Evolutionary conservation across 2,329 filamentous ascomycete genomes (phyloP), one percentile per base, ranked within the genome.

Genomic region (Ophiosphaerella herpotricha): DNA sequence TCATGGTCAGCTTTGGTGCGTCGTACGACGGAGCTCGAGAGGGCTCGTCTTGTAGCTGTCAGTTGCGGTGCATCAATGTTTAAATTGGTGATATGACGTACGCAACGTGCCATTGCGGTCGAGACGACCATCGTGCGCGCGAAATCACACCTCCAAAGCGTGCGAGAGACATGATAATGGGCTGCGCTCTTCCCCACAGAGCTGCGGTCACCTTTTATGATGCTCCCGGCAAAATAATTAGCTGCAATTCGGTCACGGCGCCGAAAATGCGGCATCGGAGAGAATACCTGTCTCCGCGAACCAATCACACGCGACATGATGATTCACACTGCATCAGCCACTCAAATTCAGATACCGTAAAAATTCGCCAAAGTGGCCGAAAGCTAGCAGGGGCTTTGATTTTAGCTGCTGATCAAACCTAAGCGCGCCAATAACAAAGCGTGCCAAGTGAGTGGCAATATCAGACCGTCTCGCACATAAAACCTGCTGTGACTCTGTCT

Each of bases 161-260:
- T 64, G 69, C 61, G 59, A 69, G 61, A 59, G 64, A 62, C 68
- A 71, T 69, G 43, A 41, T 67, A 54, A 59, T 58, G 53, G 61
- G 50, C 57, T 60, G 57, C 46, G 45, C 52, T 47, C 60, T 56
- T 53, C 42, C 29, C 41, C 45, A 48, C 49, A 50, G 40, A 44
- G 47, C 52, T 39, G 50, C 46, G 42, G 46, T 38, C 40, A 62
- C 60, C 60, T 66, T 68, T 69, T 68, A 63, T 61, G 57, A 55
- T 59, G 48, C 42, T 37, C 37, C 2, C 43, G 42, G 42, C 52
- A 53, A 57, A 52, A 43, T 64, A 58, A 57, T 60, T 60, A 51
- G 39, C 18, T 21, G 18, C 18, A 41, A 40, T 35, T 46, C 57
- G 55, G 54, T 46, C 52, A 53, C 53, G 52, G 59, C 57, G 35